Percentiles rank a stretch among this genome's conserved stretches.
Evolutionary conservation across 495 filamentous ascomycete genomes (phyloP).

Genomic region (Trichoderma reesei): DNA sequence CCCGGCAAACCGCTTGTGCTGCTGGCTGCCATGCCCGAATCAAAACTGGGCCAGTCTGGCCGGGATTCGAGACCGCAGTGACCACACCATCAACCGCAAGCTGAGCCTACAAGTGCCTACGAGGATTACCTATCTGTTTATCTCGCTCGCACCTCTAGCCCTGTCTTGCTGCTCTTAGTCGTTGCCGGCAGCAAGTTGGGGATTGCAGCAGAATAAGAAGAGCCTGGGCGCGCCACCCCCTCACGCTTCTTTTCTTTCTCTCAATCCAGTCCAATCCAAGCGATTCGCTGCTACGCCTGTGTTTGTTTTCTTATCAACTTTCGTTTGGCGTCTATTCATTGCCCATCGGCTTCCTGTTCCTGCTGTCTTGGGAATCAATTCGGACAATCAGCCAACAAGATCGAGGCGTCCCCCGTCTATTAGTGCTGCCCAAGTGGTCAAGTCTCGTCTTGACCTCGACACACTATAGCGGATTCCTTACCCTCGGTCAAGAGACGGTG

Average conservation of each 20-base stretch:
- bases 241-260: neutral
- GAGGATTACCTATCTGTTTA: neutral
- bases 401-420: too few relatives aligned
- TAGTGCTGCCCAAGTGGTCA: too few relatives aligned
- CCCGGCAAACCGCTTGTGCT: neutral
- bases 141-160: conserved; percentile 2
- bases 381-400: too few relatives aligned
- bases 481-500: neutral
- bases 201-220: conserved; percentile 1
- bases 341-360: too few relatives aligned
- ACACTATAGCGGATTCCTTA: neutral
- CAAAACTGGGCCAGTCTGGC: neutral
- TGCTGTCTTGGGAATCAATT: too few relatives aligned
- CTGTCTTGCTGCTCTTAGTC: neutral
- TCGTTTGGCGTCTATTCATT: neutral
- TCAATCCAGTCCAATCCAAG: neutral
- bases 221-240: conserved; percentile 5
- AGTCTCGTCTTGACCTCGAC: neutral
- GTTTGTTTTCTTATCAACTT: neutral
- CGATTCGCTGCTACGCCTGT: neutral
- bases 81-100: conserved; percentile 6
- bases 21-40: neutral
- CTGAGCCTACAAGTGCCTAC: neutral
- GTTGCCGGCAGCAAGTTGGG: conserved; percentile 1
- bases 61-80: neutral